phyloP scores from a whole-genome alignment of 495 filamentous ascomycete genomes.

The Saxophila tyrrhenica region DNA sequence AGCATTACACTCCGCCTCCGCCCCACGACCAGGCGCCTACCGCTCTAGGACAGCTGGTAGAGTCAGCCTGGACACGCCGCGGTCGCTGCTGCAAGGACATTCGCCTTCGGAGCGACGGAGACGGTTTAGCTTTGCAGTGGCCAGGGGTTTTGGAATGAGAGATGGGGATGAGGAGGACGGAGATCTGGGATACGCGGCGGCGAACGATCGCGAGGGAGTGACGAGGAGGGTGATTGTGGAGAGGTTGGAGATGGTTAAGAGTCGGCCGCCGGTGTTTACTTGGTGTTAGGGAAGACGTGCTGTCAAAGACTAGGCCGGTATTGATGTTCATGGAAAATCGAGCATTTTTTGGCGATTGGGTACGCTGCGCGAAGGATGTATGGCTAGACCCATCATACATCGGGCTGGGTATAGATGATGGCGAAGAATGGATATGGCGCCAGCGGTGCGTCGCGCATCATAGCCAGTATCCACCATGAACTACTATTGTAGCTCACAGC shows the following conservation, averaged over 20 bases:
- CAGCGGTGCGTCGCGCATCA: no score
- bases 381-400: no score
- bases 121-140: conserved; percentile 21
- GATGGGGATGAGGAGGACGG: conserved; percentile 81
- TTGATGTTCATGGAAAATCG: no score
- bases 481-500: no score
- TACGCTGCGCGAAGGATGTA: no score
- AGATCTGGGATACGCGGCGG: conserved; percentile 87
- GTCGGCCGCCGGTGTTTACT: conserved; percentile 88
- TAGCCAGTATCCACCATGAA: no score
- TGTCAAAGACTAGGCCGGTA: no score
- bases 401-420: no score
- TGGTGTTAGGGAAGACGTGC: no score
- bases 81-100: conserved; percentile 1
- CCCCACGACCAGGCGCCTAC: conserved; percentile 10
- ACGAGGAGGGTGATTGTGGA: conserved; percentile 93
- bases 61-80: conserved; percentile 34
- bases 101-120: conserved; percentile 17
- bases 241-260: conserved; percentile 86
- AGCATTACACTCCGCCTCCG: not conserved
- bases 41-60: conserved; percentile 22
- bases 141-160: not conserved
- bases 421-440: no score
- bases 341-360: no score
- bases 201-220: conserved; percentile 82